phyloP scores from a whole-genome alignment of 2,329 filamentous ascomycete genomes.

The Nemania serpens region DNA sequence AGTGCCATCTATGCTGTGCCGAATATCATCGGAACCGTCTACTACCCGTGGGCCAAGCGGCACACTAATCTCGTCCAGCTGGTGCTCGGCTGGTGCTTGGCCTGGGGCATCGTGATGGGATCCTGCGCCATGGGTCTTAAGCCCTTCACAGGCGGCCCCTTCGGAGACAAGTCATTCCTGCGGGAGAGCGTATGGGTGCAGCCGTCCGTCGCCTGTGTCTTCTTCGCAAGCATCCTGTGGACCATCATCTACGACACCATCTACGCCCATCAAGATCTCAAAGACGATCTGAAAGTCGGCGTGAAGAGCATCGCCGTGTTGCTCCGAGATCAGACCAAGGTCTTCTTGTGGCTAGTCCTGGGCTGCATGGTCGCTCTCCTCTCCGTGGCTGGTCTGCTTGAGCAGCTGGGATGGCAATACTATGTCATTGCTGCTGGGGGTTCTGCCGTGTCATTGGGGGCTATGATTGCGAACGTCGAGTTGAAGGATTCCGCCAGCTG shows the following conservation, averaged over 20 bases:
- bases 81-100: constrained; percentile 43
- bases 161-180: constrained; percentile 17
- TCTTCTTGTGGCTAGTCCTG: constrained; percentile 32
- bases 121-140: constrained; percentile 35
- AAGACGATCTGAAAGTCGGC: constrained; percentile 42
- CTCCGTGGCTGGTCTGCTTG: constrained; percentile 26
- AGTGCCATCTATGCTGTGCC: constrained; percentile 37
- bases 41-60: constrained; percentile 45
- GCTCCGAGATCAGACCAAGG: constrained; percentile 36
- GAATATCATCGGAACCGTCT: constrained; percentile 36
- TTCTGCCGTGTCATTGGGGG: constrained; percentile 33
- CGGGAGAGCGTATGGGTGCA: constrained; percentile 28
- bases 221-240: constrained; percentile 41
- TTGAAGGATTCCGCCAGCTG: constrained; percentile 38
- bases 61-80: constrained; percentile 44
- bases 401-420: constrained; percentile 31
- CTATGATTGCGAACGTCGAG: constrained; percentile 39
- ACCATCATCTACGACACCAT: constrained; percentile 44
- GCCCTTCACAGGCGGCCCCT: constrained; percentile 33
- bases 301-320: constrained; percentile 43
- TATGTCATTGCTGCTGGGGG: constrained; percentile 35
- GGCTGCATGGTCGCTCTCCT: constrained; percentile 34
- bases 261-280: constrained; percentile 44
- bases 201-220: constrained; percentile 34
- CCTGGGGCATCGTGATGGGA: constrained; percentile 42